Evolutionary conservation across 1,284 basidiomycete species (phyloP).

Genomic region (Sporisorium exsertum): DNA sequence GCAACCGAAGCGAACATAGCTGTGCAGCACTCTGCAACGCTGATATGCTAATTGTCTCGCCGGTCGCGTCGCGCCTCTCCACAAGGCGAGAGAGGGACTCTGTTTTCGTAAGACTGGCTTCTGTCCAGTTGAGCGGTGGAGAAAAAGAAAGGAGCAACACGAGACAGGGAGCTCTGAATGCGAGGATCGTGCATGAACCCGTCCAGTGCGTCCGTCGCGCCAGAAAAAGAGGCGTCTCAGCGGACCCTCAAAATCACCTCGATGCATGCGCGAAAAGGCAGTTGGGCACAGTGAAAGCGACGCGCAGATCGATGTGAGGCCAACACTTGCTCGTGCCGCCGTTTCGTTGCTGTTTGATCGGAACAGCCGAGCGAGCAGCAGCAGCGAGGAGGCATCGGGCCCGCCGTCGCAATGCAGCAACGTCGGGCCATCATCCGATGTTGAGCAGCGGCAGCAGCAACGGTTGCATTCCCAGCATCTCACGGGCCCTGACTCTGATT

Average conservation of each 20-base stretch:
- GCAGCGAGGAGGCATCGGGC: neutral
- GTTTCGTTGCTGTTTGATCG: conserved; percentile 1
- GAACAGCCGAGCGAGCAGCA: neutral
- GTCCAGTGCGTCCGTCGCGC: conserved; percentile 1
- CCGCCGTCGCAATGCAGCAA: neutral
- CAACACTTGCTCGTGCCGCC: neutral
- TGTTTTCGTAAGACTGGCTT: neutral
- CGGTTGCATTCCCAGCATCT: too few relatives aligned
- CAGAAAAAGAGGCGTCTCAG: neutral
- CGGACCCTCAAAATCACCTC: neutral
- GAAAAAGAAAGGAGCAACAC: neutral
- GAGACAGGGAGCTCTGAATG: neutral
- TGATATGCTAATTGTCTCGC: neutral
- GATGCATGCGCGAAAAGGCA: neutral
- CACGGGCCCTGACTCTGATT: too few relatives aligned
- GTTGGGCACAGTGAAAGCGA: neutral
- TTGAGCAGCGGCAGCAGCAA: neutral
- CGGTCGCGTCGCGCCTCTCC: neutral
- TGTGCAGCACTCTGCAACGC: neutral
- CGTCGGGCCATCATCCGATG: neutral
- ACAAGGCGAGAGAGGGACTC: neutral
- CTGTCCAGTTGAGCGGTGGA: too few relatives aligned
- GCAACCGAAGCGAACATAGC: neutral
- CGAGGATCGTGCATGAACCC: conserved; percentile 23
- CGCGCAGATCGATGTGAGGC: neutral